Evolutionary conservation across 2,329 filamentous ascomycete genomes (phyloP).

Genomic region (Zymoseptoria crescenta): DNA sequence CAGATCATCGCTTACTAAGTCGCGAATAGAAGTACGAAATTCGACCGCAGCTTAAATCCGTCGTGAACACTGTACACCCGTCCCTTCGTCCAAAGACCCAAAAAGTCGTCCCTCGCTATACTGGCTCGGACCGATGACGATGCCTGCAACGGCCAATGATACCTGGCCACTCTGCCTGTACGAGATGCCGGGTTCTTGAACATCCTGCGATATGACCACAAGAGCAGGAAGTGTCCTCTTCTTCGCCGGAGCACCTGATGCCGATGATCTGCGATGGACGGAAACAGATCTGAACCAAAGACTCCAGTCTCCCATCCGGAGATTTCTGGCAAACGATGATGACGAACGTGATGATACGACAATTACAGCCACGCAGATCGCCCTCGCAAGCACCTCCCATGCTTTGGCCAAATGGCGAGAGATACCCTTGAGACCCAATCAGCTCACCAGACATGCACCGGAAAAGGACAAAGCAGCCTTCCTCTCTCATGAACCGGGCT

Average conservation of each 20-base stretch:
- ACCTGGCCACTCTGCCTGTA: neutral
- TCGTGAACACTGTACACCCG: too few relatives aligned
- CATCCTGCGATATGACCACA: neutral
- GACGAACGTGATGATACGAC: neutral
- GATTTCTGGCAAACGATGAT: constrained; percentile 13
- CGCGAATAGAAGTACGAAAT: too few relatives aligned
- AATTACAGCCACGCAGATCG: neutral
- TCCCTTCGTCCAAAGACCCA: too few relatives aligned
- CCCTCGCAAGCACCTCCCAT: constrained; percentile 5
- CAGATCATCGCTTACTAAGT: too few relatives aligned
- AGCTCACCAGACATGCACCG: neutral
- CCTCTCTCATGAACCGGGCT: neutral
- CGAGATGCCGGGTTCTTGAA: neutral
- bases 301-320: constrained; percentile 30
- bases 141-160: neutral
- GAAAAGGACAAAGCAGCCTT: neutral
- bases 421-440: constrained; percentile 5
- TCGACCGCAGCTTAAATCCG: too few relatives aligned
- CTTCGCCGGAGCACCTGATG: constrained; percentile 55
- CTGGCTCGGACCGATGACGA: too few relatives aligned
- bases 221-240: constrained; percentile 34
- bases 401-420: constrained; percentile 22
- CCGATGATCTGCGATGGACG: constrained; percentile 48
- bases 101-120: too few relatives aligned
- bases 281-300: constrained; percentile 42